Evolutionary conservation across 768 basidiomycete genomes (phyloP), one percentile per base, ranked within the genome.

Genomic region (Megacollybia marginata): DNA sequence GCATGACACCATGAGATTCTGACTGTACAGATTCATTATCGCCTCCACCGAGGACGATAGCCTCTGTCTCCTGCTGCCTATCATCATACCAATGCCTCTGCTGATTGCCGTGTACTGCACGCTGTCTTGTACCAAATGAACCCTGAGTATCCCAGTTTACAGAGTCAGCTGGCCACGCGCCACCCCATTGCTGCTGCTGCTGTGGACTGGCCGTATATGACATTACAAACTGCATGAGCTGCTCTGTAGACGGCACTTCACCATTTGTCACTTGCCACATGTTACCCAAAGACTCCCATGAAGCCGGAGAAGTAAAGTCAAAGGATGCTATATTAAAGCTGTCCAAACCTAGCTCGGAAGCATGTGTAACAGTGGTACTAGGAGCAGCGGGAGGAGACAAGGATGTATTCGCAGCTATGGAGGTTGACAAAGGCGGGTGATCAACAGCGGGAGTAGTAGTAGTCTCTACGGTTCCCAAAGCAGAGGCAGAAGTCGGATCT

Each of bases 231-330:
- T 81, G 75, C 82, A 88, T 82, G 56, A 91, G 75, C 59, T 90
- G 76, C 58, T 88, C 83, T 58, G 83, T 82, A 50, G 85, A 75
- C 28, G 89, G 89, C 55, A 70, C 45, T 58, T 77, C 74, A 38
- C 87, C 85, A 64, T 85, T 67, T 47, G 85, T 83, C 49, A 73
- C 71, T 61, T 74, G 67, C 87, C 86, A 92, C 72, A 88, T 81
- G 61, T 79, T 80, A 62, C 85, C 85, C 52, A 93, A 77, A 50
- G 78, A 75, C 70, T 85, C 81, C 91, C 91, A 93, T 63, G 86
- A 83, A 47, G 77, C 65, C 48, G 90, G 77, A 42, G 76, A 72
- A 28, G 83, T 82, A 48, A 80, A 81, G 71, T 91, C 78, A 76
- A 92, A 92, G 44, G 76, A 73, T 54, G 75, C 60, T 57, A 80